Percentiles rank a stretch among this genome's conserved stretches.
Conservation (phyloP, 2,329 filamentous ascomycete genomes). For the Hymenoscyphus occultus region DNA sequence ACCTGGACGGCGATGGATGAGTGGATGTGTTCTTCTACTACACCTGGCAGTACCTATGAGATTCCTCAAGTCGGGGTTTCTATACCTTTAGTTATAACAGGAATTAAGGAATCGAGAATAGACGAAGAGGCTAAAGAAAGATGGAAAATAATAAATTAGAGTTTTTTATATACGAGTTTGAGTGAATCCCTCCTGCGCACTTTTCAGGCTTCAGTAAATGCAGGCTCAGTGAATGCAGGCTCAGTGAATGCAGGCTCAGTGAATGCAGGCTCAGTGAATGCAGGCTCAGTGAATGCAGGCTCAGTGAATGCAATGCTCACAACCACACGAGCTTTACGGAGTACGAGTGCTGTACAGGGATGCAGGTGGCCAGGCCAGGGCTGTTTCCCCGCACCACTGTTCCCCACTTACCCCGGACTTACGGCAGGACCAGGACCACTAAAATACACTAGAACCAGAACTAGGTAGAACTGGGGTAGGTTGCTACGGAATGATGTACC, state of each 20-base stretch:
- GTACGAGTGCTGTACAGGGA: background rate
- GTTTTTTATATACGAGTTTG: background rate
- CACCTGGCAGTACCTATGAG: background rate
- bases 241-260: too few relatives aligned
- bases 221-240: too few relatives aligned
- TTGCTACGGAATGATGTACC: background rate
- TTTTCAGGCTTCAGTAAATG: too few relatives aligned
- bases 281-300: too few relatives aligned
- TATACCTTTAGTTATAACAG: background rate
- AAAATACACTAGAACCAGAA: background rate
- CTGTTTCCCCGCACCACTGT: conserved; percentile 7
- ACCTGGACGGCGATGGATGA: background rate
- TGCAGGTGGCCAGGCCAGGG: background rate
- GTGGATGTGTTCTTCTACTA: background rate
- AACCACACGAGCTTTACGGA: too few relatives aligned
- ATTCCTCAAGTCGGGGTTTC: background rate
- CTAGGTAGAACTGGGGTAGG: too few relatives aligned
- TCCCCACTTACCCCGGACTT: conserved; percentile 8
- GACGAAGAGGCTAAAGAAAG: background rate
- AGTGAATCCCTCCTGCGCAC: too few relatives aligned
- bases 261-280: too few relatives aligned
- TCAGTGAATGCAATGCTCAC: too few relatives aligned
- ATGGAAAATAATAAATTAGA: background rate
- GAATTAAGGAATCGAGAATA: background rate
- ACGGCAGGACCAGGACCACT: background rate